Percentiles rank a stretch among this genome's conserved stretches.
phyloP scores from a whole-genome alignment of 805 yeast species.

The Wickerhamiella hasegawae region DNA sequence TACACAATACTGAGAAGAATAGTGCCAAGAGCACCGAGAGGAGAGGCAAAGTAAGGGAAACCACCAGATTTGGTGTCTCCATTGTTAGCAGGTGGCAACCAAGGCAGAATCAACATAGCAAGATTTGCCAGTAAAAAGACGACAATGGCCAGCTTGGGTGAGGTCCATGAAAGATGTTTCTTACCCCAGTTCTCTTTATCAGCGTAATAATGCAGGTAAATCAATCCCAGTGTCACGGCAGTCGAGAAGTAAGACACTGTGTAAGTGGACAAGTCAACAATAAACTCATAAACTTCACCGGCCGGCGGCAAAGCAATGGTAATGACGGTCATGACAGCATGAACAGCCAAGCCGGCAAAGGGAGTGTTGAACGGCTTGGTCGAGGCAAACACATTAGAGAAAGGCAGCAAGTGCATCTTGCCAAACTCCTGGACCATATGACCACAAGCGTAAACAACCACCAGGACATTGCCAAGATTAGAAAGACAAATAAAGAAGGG shows the following conservation, averaged over 20 bases:
- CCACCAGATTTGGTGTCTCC: slow-evolving; percentile 14
- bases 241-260: slow-evolving; percentile 48
- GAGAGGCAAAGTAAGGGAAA: slow-evolving; percentile 44
- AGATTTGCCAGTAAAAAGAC: slow-evolving; percentile 32
- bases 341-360: slow-evolving; percentile 31
- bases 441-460: slow-evolving; percentile 46
- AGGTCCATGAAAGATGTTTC: slow-evolving; percentile 16
- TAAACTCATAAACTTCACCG: slow-evolving; percentile 46
- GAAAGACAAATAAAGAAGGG: slow-evolving; percentile 46
- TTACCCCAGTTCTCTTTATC: slow-evolving; percentile 28
- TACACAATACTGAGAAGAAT: slow-evolving; percentile 29
- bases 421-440: slow-evolving; percentile 45
- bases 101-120: slow-evolving; percentile 39
- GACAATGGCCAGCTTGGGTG: slow-evolving; percentile 18
- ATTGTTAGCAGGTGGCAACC: slow-evolving; percentile 42
- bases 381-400: slow-evolving; percentile 29
- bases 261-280: slow-evolving; percentile 44
- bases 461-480: slow-evolving; percentile 48
- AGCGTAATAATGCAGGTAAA: slow-evolving; percentile 32
- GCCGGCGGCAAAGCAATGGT: slow-evolving; percentile 45
- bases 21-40: slow-evolving; percentile 35
- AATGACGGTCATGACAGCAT: slow-evolving; percentile 39
- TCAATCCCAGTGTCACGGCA: slow-evolving; percentile 34
- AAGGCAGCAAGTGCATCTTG: slow-evolving; percentile 33
- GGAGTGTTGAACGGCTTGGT: slow-evolving; percentile 25